phyloP scores from a whole-genome alignment of 306 rosid species.

The Canavalia ensiformis region DNA sequence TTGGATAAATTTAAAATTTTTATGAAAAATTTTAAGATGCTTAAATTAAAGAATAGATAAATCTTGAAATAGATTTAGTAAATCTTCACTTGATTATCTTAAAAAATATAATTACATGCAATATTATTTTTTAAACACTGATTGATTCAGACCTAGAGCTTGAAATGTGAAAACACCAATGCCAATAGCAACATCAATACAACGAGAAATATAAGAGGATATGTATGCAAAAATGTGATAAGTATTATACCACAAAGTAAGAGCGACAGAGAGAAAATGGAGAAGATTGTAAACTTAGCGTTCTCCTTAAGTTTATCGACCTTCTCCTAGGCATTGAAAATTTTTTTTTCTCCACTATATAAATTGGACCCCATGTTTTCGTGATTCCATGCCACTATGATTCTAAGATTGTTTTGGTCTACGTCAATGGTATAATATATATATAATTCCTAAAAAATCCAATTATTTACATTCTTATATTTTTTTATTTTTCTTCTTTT shows the following conservation, averaged over 20 bases:
- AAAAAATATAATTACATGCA: too few species aligned
- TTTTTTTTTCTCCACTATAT: slow-evolving; percentile 58
- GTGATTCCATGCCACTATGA: slow-evolving; percentile 66
- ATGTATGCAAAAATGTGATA: slow-evolving; percentile 58
- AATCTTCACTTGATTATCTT: too few species aligned
- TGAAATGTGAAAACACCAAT: slow-evolving; percentile 63
- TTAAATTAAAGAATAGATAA: too few species aligned
- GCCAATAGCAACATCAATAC: slow-evolving; percentile 54
- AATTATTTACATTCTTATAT: not conserved
- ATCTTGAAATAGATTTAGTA: too few species aligned
- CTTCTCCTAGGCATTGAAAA: slow-evolving; percentile 70
- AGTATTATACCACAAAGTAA: slow-evolving; percentile 49
- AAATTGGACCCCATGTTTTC: slow-evolving; percentile 61
- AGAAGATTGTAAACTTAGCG: slow-evolving; percentile 22
- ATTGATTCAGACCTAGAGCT: slow-evolving; percentile 66
- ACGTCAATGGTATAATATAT: slow-evolving; percentile 53
- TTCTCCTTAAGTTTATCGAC: slow-evolving; percentile 60
- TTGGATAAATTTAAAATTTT: too few species aligned
- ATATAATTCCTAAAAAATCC: not conserved
- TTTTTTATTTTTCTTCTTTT: not conserved
- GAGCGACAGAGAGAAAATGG: not conserved
- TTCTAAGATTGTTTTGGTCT: slow-evolving; percentile 62
- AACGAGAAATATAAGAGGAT: slow-evolving; percentile 30
- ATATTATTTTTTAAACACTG: too few species aligned
- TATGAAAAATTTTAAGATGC: too few species aligned